Percentiles rank a stretch among this genome's conserved stretches.
Evolutionary conservation across 208 protist species (phyloP).

Genomic region (Wallacemonas sp.): DNA sequence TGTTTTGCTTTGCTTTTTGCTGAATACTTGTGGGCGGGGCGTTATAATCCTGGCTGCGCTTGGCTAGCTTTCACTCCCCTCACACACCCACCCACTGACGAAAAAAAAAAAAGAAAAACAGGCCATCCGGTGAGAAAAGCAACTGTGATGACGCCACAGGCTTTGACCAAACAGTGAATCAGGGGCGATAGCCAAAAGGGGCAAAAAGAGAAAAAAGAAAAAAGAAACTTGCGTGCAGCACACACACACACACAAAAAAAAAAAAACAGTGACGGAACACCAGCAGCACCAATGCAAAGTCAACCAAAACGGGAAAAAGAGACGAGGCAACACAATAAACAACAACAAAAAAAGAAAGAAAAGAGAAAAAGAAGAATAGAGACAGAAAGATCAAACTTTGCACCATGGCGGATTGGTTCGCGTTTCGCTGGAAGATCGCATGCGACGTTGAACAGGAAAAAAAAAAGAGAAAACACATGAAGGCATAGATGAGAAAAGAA

Average conservation of each 20-base stretch:
- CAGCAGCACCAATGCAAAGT: background rate
- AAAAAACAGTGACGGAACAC: background rate
- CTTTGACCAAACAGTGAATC: constrained; percentile 1
- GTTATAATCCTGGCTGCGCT: too few relatives aligned
- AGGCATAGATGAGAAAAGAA: too few relatives aligned
- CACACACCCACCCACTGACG: background rate
- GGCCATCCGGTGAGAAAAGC: background rate
- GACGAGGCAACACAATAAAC: background rate
- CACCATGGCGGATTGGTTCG: too few relatives aligned
- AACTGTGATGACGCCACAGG: too few relatives aligned
- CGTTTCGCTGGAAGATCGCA: too few relatives aligned
- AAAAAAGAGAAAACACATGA: background rate
- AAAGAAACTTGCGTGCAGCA: background rate
- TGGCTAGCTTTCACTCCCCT: too few relatives aligned
- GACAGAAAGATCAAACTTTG: background rate
- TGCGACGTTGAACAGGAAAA: too few relatives aligned
- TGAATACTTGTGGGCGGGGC: too few relatives aligned
- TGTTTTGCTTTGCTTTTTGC: too few relatives aligned
- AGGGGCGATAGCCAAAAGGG: background rate
- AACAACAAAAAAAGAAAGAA: constrained; percentile 10
- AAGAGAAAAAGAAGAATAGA: constrained; percentile 4
- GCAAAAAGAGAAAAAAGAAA: constrained; percentile 13
- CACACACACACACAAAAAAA: constrained; percentile 8
- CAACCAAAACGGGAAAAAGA: too few relatives aligned
- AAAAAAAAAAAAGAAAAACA: constrained; percentile 12